Evolutionary conservation across 768 basidiomycete species (phyloP).

Genomic region (Mycena epipterygia): DNA sequence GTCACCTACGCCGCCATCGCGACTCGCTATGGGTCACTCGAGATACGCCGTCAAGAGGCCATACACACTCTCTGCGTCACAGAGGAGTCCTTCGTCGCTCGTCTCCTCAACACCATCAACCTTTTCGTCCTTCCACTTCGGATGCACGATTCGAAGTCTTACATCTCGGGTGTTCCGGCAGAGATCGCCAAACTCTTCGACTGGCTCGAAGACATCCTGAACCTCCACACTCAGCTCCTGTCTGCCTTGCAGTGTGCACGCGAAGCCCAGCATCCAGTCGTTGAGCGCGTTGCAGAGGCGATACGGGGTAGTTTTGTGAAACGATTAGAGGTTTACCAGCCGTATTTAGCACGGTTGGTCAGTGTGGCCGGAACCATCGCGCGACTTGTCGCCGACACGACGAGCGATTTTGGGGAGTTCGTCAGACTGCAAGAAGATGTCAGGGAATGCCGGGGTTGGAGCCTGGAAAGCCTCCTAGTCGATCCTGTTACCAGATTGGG

Average conservation of each 20-base stretch:
- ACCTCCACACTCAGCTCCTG: constrained; percentile 78
- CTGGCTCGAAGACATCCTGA: constrained; percentile 90
- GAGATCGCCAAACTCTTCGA: constrained; percentile 83
- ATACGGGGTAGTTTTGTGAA: constrained; percentile 70
- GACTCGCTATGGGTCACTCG: constrained; percentile 59
- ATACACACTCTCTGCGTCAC: constrained; percentile 78
- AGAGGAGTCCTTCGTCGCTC: constrained; percentile 78
- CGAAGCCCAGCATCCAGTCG: constrained; percentile 56
- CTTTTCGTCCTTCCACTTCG: constrained; percentile 86
- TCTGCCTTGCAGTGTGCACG: constrained; percentile 60
- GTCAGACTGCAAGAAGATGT: constrained; percentile 74
- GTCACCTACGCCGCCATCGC: constrained; percentile 52
- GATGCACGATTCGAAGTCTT: constrained; percentile 73
- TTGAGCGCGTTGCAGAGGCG: constrained; percentile 69
- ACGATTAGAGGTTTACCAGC: constrained; percentile 86
- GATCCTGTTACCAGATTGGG: constrained; percentile 83
- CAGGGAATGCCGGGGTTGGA: constrained; percentile 71
- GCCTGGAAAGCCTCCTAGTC: constrained; percentile 74
- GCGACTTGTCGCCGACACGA: constrained; percentile 59
- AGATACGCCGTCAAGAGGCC: constrained; percentile 74
- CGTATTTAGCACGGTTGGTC: constrained; percentile 84
- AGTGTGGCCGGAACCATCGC: constrained; percentile 68
- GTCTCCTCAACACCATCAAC: constrained; percentile 74
- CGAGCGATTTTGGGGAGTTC: constrained; percentile 88
- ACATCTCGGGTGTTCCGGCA: constrained; percentile 86